Evolutionary conservation across 768 basidiomycete genomes (phyloP).

Genomic region (Serendipita sp.): DNA sequence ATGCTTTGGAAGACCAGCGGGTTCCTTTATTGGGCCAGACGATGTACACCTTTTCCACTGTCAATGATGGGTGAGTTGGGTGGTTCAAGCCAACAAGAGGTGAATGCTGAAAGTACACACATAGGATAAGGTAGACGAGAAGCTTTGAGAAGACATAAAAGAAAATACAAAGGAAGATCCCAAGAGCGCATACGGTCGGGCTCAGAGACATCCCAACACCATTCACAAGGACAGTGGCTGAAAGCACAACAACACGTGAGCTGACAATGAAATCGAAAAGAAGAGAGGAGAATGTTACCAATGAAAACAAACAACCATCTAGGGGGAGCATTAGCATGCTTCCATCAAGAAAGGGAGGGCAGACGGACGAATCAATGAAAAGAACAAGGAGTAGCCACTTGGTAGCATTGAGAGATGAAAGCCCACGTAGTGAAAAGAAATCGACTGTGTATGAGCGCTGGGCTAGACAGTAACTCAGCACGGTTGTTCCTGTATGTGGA

Average conservation of each 20-base stretch:
- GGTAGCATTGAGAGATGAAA: not conserved
- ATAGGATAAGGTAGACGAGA: constrained; percentile 33
- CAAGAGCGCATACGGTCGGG: constrained; percentile 23
- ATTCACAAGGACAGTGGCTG: constrained; percentile 29
- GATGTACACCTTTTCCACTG: constrained; percentile 12
- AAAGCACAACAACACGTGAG: too few species aligned
- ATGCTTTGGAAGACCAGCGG: constrained; percentile 27
- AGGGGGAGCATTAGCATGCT: not conserved
- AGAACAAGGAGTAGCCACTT: constrained; percentile 2
- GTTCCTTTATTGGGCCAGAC: constrained; percentile 13
- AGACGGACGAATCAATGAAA: not conserved
- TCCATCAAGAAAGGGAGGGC: constrained; percentile 14
- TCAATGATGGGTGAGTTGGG: constrained; percentile 8
- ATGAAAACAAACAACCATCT: constrained; percentile 6
- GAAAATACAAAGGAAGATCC: constrained; percentile 29
- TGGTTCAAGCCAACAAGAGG: constrained; percentile 23
- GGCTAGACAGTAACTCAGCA: not conserved
- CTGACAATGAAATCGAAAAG: not conserved
- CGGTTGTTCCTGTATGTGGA: not conserved
- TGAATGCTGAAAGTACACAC: constrained; percentile 23
- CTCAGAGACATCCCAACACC: constrained; percentile 29
- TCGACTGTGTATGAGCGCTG: not conserved
- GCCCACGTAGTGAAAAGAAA: not conserved
- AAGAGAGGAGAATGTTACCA: not conserved
- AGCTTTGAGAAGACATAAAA: constrained; percentile 18